These are phyloP conservation scores for Coniella vitis DNA, from an alignment of 2,329 filamentous ascomycete species.

Conservation along the genomic window DNA sequence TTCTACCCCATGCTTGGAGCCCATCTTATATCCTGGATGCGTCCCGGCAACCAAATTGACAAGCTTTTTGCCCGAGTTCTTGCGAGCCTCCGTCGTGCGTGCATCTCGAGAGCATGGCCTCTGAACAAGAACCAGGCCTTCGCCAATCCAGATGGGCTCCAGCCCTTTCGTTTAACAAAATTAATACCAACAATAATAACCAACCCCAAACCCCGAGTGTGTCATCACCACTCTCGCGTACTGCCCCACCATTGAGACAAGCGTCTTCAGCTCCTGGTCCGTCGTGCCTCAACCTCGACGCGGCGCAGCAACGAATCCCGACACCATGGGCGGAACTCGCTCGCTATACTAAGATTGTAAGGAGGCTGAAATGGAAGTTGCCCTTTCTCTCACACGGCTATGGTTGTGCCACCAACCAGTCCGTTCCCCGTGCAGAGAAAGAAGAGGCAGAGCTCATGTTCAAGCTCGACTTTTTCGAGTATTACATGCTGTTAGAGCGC, in stretches of 20 bases:
- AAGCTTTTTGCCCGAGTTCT: too few relatives aligned
- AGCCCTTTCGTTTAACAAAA: too few relatives aligned
- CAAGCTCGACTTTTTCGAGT: conserved; percentile 73
- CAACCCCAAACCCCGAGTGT: too few relatives aligned
- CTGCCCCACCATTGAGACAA: background rate
- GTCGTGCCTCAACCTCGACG: background rate
- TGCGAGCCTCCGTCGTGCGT: too few relatives aligned
- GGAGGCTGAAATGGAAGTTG: conserved; percentile 57
- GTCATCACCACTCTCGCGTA: background rate
- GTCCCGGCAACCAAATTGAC: too few relatives aligned
- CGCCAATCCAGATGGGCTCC: too few relatives aligned
- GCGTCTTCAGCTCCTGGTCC: background rate
- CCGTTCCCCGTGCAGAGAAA: conserved; percentile 26
- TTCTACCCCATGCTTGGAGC: too few relatives aligned
- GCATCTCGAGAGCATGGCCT: too few relatives aligned
- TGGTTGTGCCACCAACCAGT: conserved; percentile 38
- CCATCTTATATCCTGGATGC: too few relatives aligned
- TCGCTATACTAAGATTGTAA: conserved; percentile 54
- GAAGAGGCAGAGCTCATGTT: conserved; percentile 59
- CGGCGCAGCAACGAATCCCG: conserved; percentile 8
- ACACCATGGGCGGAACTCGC: conserved; percentile 35
- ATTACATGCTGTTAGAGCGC: conserved; percentile 66
- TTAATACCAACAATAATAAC: too few relatives aligned
- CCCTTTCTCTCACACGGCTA: conserved; percentile 53
- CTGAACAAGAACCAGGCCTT: too few relatives aligned